Evolutionary conservation across 2,329 filamentous ascomycete species (phyloP).

Genomic region (Hansfordia pulvinata): DNA sequence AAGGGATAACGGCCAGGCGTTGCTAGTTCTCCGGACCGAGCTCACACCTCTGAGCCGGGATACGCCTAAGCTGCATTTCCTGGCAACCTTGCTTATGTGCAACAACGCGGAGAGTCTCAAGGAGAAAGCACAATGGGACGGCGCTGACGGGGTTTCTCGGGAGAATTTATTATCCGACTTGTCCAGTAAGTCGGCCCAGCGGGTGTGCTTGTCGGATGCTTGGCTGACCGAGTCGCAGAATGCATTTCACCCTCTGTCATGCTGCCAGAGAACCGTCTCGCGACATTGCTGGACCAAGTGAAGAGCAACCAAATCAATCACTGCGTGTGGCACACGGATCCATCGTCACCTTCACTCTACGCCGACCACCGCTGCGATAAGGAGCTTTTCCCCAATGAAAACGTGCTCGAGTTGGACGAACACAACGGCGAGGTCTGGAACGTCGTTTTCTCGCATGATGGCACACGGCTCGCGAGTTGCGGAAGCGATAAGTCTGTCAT

Average conservation of each 20-base stretch:
- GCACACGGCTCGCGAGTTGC: conserved; percentile 67
- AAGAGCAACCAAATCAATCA: conserved; percentile 71
- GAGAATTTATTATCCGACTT: conserved; percentile 64
- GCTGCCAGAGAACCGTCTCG: conserved; percentile 85
- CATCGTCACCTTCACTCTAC: conserved; percentile 69
- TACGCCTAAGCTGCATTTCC: conserved; percentile 59
- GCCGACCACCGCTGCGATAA: conserved; percentile 76
- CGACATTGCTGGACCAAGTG: conserved; percentile 66
- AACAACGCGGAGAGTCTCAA: conserved; percentile 64
- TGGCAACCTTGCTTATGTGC: conserved; percentile 89
- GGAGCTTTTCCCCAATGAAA: conserved; percentile 63
- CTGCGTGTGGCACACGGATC: conserved; percentile 82
- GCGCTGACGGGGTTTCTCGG: conserved; percentile 61
- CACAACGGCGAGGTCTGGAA: conserved; percentile 84
- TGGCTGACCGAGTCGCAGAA: conserved; percentile 30
- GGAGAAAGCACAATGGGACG: conserved; percentile 71
- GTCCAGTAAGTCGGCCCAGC: conserved; percentile 48
- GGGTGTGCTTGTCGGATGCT: conserved; percentile 1
- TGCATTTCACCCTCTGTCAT: conserved; percentile 94
- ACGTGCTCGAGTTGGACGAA: conserved; percentile 55
- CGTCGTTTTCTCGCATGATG: conserved; percentile 80
- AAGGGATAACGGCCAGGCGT: conserved; percentile 57
- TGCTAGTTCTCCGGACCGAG: conserved; percentile 76
- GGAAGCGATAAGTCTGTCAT: conserved; percentile 62
- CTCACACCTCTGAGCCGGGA: conserved; percentile 78